These are phyloP conservation scores for Coemansia sp. DNA, from an alignment of 192 early-diverging fungal genomes.

Conservation along the genomic window DNA sequence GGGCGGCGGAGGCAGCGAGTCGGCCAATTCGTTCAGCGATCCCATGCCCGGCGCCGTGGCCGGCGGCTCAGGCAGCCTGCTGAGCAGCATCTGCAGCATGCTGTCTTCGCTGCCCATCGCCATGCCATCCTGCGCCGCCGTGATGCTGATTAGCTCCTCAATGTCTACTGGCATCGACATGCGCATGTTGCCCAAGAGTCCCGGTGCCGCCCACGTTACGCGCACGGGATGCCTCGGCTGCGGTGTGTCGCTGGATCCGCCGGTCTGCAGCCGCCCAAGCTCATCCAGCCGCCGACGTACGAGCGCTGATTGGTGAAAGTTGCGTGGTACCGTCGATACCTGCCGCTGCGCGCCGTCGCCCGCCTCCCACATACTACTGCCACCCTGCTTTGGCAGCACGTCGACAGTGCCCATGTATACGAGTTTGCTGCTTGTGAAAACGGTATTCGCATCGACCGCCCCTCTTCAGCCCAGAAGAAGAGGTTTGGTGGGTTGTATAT, in stretches of 20 bases:
- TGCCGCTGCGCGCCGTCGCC: slow-evolving; percentile 5
- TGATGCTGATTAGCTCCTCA: slow-evolving; percentile 19
- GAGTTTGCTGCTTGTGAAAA: slow-evolving; percentile 6
- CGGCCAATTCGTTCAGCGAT: slow-evolving; percentile 25
- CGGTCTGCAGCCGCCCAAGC: too few relatives aligned
- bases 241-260: neutral
- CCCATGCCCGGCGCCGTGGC: slow-evolving; percentile 7
- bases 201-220: neutral
- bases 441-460: neutral
- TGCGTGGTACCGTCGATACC: slow-evolving; percentile 25
- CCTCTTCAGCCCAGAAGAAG: too few relatives aligned
- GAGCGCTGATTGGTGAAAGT: slow-evolving; percentile 23
- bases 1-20: slow-evolving; percentile 22
- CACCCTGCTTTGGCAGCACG: slow-evolving; percentile 17
- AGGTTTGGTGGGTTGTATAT: too few relatives aligned
- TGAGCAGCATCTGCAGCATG: slow-evolving; percentile 43
- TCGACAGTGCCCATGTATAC: slow-evolving; percentile 4
- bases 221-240: neutral
- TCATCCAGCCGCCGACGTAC: slow-evolving; percentile 22
- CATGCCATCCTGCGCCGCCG: slow-evolving; percentile 6
- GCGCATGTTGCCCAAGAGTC: slow-evolving; percentile 8
- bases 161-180: slow-evolving; percentile 39
- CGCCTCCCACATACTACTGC: slow-evolving; percentile 6
- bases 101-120: slow-evolving; percentile 17
- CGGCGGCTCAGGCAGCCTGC: slow-evolving; percentile 45